Conservation (phyloP, 345 rosid genomes). For the Populus tremula region DNA sequence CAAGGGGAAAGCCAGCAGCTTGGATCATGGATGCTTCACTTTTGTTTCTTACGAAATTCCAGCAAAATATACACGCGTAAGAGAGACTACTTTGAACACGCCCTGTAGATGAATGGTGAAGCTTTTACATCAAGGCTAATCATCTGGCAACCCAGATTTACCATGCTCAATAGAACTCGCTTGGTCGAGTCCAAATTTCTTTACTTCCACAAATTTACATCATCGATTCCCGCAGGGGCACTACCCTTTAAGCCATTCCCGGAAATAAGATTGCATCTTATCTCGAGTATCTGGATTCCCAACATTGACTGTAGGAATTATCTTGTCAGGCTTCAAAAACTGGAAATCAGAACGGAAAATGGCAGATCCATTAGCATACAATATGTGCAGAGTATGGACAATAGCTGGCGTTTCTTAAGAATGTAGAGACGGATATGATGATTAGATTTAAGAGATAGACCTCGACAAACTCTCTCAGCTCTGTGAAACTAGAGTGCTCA, state of each 20-base stretch:
- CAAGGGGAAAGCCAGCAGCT: too few species aligned
- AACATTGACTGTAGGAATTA: conserved; percentile 75
- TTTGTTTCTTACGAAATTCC: too few species aligned
- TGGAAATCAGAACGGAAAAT: conserved; percentile 19
- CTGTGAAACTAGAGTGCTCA: conserved; percentile 82
- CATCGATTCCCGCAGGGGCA: conserved; percentile 1
- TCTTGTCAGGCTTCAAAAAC: conserved; percentile 69
- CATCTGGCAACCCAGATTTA: too few species aligned
- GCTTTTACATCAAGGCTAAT: too few species aligned
- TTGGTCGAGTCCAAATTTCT: too few species aligned
- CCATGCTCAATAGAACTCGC: too few species aligned
- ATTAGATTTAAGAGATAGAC: conserved; percentile 26
- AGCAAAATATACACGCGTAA: too few species aligned
- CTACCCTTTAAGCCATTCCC: conserved; percentile 57
- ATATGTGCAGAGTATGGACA: conserved; percentile 2
- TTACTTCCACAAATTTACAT: too few species aligned
- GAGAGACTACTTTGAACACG: too few species aligned
- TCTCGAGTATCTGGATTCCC: conserved; percentile 57
- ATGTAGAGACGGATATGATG: background rate
- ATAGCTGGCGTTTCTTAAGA: background rate
- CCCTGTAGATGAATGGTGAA: too few species aligned
- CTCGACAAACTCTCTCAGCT: conserved; percentile 70
- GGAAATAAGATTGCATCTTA: conserved; percentile 68
- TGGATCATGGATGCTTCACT: too few species aligned
- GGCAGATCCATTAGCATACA: conserved; percentile 6